Base-by-base conservation (phyloP, 495 filamentous ascomycete genomes). In the Daldinia childiae region DNA sequence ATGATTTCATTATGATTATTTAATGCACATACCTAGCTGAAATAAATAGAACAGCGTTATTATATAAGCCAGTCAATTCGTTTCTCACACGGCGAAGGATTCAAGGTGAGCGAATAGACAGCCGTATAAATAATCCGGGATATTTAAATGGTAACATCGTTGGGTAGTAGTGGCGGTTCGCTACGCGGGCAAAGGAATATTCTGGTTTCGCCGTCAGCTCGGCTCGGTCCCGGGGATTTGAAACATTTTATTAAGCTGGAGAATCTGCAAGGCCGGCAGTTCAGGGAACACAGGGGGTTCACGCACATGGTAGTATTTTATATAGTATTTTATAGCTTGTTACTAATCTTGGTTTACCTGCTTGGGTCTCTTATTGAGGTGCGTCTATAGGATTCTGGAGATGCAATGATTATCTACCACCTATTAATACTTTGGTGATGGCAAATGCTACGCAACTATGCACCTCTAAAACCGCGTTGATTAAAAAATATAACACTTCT, bases 221-320 rank as follows among this genome's bases (percentile, higher is more conserved):
- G 54, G 43, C 43, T 48, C 15, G 30, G 68, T 58, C 68, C 68
- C 68, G 63, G 58, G 51, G 62, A 71, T 71, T 71, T 65, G 62
- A 62, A 62, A 21, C n/a, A 57, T 48, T 60, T 60, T 52, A 54
- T 48, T 24, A 61, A 65, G 68, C 62, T 24, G 24, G 50, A 19
- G 41, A 41, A 36, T 50, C 60, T 64, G 61, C 61, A 58, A 43
- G 24, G 61, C 6, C 55, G 57, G 30, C 54, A 43, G 17, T 39
- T 17, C 27, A 30, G 21, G 7, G 51, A 39, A 21, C 34, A 34
- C 15, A 4, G 12, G 43, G 60, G 67, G 60, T 24, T 32, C 3
- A 36, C n/a, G 38, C 61, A 65, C 68, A 70, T 65, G 62, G 57
- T 63, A 43, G 41, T 61, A 65, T 32, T 26, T 43, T 30, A 34